Base-by-base conservation (phyloP, 179 eudicot genomes). In the Amaranthus tricolor region DNA sequence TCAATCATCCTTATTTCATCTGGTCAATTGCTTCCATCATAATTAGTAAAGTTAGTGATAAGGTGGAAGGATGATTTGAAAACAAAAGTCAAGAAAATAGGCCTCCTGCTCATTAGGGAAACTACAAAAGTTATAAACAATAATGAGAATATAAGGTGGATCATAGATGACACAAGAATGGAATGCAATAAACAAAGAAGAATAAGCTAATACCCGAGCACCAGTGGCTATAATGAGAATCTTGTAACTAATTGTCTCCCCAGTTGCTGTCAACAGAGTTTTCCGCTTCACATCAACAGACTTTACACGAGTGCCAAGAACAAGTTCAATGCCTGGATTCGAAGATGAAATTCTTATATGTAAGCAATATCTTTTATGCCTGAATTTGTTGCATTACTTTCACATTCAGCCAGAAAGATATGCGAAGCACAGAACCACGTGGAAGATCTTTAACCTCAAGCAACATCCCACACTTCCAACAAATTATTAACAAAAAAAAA, bases 221-320 rank as follows among this genome's bases (percentile, higher is more conserved):
- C 98, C 99, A 69, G 98, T 93, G 77, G 99, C 98, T 78, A 96
- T 89, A 70, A 96, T 86, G 85, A 96, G 97, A 85, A 84, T 64
- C 74, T 86, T 89, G 91, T 93, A 96, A 85, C 92, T 96, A 82
- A 96, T 96, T 62, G 98, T 93, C 89, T 96, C 99, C 75, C 98
- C 98, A 40, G 98, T 84, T 54, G 94, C 90, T 51, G 97, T 93
- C 64, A 91, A 60, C 70, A 96, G 73, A 62, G 98, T 93, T 80
- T 93, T 96, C 74, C 99, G 86, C 84, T 87, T 96, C 76, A 91
- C 88, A 85, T 96, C 98, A 84, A 86, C 98, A 49, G 98, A 89
- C 81, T 85, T 93, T 19, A 96, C 98, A 70, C 85, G 84, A 59
- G 98, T 96, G 70, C 96, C 94, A 73, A 96, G 99, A 79, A 96